Evolutionary conservation across 176 grass and related monocot genomes (phyloP), one percentile per base, ranked within the genome.

Genomic region (Zea luxurians): DNA sequence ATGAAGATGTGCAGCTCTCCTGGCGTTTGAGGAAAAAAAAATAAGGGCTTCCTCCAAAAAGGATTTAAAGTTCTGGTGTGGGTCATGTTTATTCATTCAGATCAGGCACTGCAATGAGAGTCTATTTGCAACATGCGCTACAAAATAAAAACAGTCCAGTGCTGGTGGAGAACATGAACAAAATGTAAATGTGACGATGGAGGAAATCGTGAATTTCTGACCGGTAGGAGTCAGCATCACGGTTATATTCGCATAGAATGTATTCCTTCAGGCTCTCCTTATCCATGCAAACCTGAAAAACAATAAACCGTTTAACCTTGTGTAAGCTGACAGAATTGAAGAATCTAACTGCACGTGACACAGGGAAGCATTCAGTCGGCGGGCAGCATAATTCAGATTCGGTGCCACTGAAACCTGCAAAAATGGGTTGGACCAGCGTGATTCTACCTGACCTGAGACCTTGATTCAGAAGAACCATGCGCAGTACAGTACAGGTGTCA

Each of bases 181-280:
- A 50, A 83, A 47, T 13, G 55, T 13, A 79, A 75, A 58, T 8
- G 58, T 21, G 80, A 71, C 0, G 17, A 76, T n/a, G 13, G 61
- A 38, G 13, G 63, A 4, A 64, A 50, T 20, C 5, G 5, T 38
- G 36, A 44, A 63, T 46, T 81, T 34, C 85, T 88, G 41, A 99
- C 96, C 96, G 59, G 70, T 99, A 99, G 7, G 96, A 99, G 65
- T 99, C 96, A 0, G 96, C 92, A 5, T 99, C 96, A 7, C 96
- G 89, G 62, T 99, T 99, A 80, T 99, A 99, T 70, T 99, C 92
- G 17, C 96, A 99, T 61, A 99, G 84, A 78, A 99, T 92, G 73
- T 93, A 99, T 21, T 93, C 92, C 88, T 92, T 99, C 84, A 89
- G 48, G 62, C 58, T 91, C 17, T 84, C 84, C 27, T 87, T 82